Evolutionary conservation across 2,329 filamentous ascomycete species (phyloP).

Genomic region (Aotearoamyces nothofagi): DNA sequence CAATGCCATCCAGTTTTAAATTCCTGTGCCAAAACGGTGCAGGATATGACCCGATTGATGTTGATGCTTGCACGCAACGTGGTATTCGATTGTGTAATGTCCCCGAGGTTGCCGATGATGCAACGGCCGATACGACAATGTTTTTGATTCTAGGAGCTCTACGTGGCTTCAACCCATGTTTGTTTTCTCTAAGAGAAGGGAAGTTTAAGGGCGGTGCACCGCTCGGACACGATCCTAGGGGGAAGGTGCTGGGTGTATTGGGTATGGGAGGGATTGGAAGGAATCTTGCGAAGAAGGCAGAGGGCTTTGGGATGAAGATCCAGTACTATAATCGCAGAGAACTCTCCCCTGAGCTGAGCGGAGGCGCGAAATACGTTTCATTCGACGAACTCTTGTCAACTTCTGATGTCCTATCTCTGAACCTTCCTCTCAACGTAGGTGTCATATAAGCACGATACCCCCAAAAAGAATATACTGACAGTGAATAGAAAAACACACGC

Average conservation of each 20-base stretch:
- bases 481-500: conserved; percentile 50
- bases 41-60: conserved; percentile 68
- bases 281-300: conserved; percentile 54
- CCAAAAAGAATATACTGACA: too few relatives aligned
- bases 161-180: conserved; percentile 17
- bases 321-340: conserved; percentile 56
- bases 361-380: conserved; percentile 46
- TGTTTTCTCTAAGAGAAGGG: conserved; percentile 26
- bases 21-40: conserved; percentile 28
- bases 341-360: conserved; percentile 33
- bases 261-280: conserved; percentile 74
- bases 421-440: conserved; percentile 61
- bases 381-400: conserved; percentile 54
- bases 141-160: conserved; percentile 68
- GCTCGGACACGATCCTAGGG: conserved; percentile 45
- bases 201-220: conserved; percentile 17
- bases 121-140: conserved; percentile 63
- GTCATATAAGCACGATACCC: too few relatives aligned
- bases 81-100: conserved; percentile 57
- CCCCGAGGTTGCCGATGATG: conserved; percentile 60
- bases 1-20: conserved; percentile 17
- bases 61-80: conserved; percentile 45
- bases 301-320: conserved; percentile 57
- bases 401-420: conserved; percentile 63
- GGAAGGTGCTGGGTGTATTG: conserved; percentile 61